Base-by-base conservation (phyloP, 257 asterid genomes). In the Fraxinus pennsylvanica region DNA sequence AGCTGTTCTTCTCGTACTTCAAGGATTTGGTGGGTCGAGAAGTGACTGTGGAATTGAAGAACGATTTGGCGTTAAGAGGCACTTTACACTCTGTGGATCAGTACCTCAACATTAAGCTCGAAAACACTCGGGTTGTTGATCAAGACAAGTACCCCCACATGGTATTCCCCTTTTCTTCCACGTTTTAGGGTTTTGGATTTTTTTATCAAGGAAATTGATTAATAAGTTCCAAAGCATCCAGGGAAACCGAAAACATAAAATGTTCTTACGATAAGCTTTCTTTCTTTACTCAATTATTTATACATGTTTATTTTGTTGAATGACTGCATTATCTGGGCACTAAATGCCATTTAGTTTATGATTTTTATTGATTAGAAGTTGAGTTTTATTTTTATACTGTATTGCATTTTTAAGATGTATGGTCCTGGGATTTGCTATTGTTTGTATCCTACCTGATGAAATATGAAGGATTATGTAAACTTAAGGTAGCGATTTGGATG, bases 1-100 rank as follows among this genome's bases (percentile, higher is more conserved):
- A 94, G 97, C 85, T 94, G 91, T 94, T 94, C 86, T 95, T 95
- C 90, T 95, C 99, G 80, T 95, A 95, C 76, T 95, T 95, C 94
- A 93, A 93, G 92, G 98, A 93, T 81, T 85, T 95, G 90, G 99
- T 95, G 73, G 98, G 99, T 30, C 84, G 96, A 79, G 99, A 95
- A 87, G 99, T 93, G 73, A 93, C 98, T 19, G 99, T 95, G 80
- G 97, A 95, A 85, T 78, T 95, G 78, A 95, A 95, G 96, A 95
- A 95, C 80, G 99, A 95, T 87, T 89, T 94, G 75, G 97, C 97
- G 0, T 90, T 92, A 72, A 86, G 92, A 72, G 97, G 99, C 22
- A 94, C 95, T 35, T 91, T 94, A 63, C 97, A 92, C 79, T 94
- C 99, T 10, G 97, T 94, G 70, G 97, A 94, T 85, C 99, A 94